Base-by-base conservation (phyloP, 2,329 filamentous ascomycete genomes). In the Fusarium guadeloupense region DNA sequence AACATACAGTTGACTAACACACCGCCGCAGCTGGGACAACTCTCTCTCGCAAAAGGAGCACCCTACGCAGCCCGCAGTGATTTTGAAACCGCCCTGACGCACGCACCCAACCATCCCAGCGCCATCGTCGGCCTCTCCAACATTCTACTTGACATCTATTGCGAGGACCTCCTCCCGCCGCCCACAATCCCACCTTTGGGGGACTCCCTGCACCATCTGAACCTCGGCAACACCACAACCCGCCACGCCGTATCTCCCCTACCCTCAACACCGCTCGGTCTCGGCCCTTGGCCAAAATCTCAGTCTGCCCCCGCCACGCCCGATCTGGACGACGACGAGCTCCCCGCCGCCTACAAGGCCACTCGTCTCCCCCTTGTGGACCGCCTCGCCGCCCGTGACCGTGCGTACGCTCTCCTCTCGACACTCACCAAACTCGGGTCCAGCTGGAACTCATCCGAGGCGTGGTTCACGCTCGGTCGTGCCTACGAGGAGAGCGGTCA, bases 391-490 rank as follows among this genome's bases (percentile, higher is more conserved):
- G 91, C 93, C 14, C 87, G 94, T 17, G 95, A 98, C 72, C 85
- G 95, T 44, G 95, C 95, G 0, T 95, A 93, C 71, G 90, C 89
- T 12, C 82, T 99, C 14, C 81, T 99, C 4, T 90, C 90, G 0
- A 86, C 87, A 0, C 79, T 98, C 47, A 98, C 93, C 3, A 96
- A 93, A 73, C 84, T 93, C 9, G 94, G 94, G 9, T 83, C 81
- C 12, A 91, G 92, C 0, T 99, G 95, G 95, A 94, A 97, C 75
- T 86, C 89, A 73, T 88, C 91, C 1, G 95, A 98, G 72, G 95
- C 94, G 6, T 99, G 95, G 95, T 94, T 92, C 71, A 86, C 90
- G 5, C 83, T 99, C 28, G 91, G 93, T 1, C 83, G 92, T 61
- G 93, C 92, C 9, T 91, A 97, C 71, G 95, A 99, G 75, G 87